A percentile compares a stretch with the other conserved stretches of the same genome.
phyloP scores from a whole-genome alignment of 768 basidiomycete species.

The Mycena pura region DNA sequence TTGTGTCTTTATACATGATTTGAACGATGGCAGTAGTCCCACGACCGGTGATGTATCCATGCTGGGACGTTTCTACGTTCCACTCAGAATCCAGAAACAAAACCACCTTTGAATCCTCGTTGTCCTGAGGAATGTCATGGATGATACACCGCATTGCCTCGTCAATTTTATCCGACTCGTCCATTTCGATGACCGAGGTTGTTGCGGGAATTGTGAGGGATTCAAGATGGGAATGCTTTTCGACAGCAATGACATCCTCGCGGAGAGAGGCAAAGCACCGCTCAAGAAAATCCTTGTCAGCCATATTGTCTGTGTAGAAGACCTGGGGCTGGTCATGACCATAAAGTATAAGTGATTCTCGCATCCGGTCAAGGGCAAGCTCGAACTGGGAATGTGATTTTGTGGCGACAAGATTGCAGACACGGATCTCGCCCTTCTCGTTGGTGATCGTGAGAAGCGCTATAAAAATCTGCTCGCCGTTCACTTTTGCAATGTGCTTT shows the following conservation, averaged over 20 bases:
- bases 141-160: background rate
- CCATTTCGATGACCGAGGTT: background rate
- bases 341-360: constrained; percentile 1
- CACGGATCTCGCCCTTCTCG: constrained; percentile 8
- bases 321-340: constrained; percentile 2
- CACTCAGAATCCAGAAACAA: background rate
- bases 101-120: background rate
- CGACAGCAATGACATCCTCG: constrained; percentile 28
- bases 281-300: constrained; percentile 25
- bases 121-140: background rate
- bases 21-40: background rate
- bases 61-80: background rate
- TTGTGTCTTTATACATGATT: background rate
- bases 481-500: constrained; percentile 1
- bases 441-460: background rate
- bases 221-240: constrained; percentile 30
- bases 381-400: constrained; percentile 36
- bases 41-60: background rate
- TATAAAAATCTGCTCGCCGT: background rate
- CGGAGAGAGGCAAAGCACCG: constrained; percentile 25
- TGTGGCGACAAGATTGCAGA: constrained; percentile 33
- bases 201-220: background rate
- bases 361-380: background rate
- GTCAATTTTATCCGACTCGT: background rate
- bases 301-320: constrained; percentile 25